Base-by-base conservation (phyloP, 345 rosid species). In the Gossypium herbaceum region DNA sequence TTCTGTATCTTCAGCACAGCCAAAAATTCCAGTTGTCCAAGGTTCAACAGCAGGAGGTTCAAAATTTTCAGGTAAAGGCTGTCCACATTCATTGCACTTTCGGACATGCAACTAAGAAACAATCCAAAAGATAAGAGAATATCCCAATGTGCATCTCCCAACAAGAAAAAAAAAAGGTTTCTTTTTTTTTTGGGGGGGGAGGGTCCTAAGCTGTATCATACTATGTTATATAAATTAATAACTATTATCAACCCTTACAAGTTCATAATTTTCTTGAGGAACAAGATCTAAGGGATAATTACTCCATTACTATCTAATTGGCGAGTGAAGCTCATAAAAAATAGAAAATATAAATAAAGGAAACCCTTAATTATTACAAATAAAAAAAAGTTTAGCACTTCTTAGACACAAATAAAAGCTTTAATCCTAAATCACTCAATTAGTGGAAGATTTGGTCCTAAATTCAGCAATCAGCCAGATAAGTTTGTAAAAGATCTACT, bases 21-120 rank as follows among this genome's bases (percentile, higher is more conserved):
- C 99, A 74, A 95, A 93, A 64, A 95, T 91, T 57, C 96, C 99
- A 2, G 96, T 91, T 24, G 94, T 88, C 99, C 99, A 95, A 59
- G 94, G 92, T 81, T 95, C 99, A 81, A 85, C 94, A 4, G 85
- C 88, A 15, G 96, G 99, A 64, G 92, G 88, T 84, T 87, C 86
- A 51, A 88, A 95, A 81, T 92, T 85, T 58, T 91, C 92, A 15
- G 99, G 98, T 71, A 95, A 83, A 75, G 82, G 55, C 84, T 95
- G 99, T 43, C 99, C 99, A 80, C 99, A 95, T 84, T 95, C 99
- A 24, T 87, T 82, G 80, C 99, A 95, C 86, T 86, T 95, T 43
- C 79, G 87, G 68, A 83, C 93, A 59, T 54, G 57, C 91, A 94
- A 82, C 98, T 94, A 84, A 24, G 47, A 51, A 70, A 51, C 47